Conservation (phyloP, 2,329 filamentous ascomycete species). For the Botrytis medusae region DNA sequence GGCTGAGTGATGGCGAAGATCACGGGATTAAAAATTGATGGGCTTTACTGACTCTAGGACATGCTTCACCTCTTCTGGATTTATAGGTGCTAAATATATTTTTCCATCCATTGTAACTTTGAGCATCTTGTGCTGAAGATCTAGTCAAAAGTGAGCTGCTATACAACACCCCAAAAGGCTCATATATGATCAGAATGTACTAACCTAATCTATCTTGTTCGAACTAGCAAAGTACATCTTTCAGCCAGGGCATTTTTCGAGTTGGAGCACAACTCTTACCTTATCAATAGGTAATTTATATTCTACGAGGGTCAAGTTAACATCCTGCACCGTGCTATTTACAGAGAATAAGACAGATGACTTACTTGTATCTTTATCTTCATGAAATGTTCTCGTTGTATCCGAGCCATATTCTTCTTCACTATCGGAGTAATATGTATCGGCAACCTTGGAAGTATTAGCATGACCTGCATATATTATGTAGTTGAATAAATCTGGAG, state of each 20-base stretch:
- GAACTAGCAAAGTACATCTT: not conserved
- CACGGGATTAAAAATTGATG: not conserved
- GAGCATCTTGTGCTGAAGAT: conserved; percentile 31
- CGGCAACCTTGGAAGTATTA: not conserved
- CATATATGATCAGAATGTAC: not conserved
- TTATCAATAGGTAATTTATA: conserved; percentile 35
- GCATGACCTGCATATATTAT: not conserved
- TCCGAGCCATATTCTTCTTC: conserved; percentile 46
- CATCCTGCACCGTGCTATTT: not conserved
- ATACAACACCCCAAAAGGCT: not conserved
- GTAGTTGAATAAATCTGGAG: not conserved
- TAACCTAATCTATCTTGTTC: conserved; percentile 26
- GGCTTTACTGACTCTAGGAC: conserved; percentile 39
- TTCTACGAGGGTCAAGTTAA: conserved; percentile 26
- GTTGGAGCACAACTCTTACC: conserved; percentile 14
- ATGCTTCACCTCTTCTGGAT: conserved; percentile 32
- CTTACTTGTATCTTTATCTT: conserved; percentile 43
- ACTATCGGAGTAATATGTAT: conserved; percentile 9
- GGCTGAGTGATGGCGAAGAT: not conserved
- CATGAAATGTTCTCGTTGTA: conserved; percentile 46
- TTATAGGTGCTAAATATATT: conserved; percentile 32
- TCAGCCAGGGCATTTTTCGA: not conserved
- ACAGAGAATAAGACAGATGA: not conserved
- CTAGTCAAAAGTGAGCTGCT: conserved; percentile 17
- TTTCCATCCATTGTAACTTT: conserved; percentile 25